A percentile compares a stretch with the other conserved stretches of the same genome.
Evolutionary conservation across 192 early-diverging fungal species (phyloP).

Genomic region (Paraglomus brasilianum): DNA sequence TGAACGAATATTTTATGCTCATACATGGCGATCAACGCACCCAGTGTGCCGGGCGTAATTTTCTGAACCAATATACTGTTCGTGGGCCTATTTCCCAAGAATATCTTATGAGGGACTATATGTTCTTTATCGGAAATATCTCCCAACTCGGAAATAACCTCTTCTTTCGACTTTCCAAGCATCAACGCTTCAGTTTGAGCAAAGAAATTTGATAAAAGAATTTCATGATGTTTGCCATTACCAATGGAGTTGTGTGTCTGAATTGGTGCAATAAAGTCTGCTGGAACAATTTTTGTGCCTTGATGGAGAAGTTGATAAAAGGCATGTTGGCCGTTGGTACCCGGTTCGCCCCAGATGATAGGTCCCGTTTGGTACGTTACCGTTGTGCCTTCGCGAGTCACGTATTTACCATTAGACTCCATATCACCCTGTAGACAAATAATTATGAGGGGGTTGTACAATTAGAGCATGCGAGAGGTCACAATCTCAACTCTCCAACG

Average conservation of each 20-base stretch:
- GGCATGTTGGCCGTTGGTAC: constrained; percentile 99
- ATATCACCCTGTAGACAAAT: constrained; percentile 84
- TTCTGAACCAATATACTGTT: constrained; percentile 95
- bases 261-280: constrained; percentile 95
- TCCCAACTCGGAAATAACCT: constrained; percentile 79
- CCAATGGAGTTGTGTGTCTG: constrained; percentile 91
- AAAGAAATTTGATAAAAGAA: constrained; percentile 98
- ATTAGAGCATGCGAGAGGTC: neutral
- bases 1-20: constrained; percentile 99
- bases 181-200: constrained; percentile 98
- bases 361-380: constrained; percentile 90
- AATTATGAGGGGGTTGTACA: neutral
- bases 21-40: constrained; percentile 93
- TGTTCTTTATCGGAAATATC: constrained; percentile 58
- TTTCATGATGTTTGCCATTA: constrained; percentile 86
- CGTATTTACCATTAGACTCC: constrained; percentile 98
- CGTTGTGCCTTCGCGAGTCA: constrained; percentile 75
- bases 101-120: constrained; percentile 93
- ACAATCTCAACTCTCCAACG: neutral
- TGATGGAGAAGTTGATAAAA: constrained; percentile 99
- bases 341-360: constrained; percentile 99
- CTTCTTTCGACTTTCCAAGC: constrained; percentile 81
- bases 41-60: constrained; percentile 86
- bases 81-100: constrained; percentile 95
- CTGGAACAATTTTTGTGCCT: constrained; percentile 94